Evolutionary conservation across 305 asterid genomes (phyloP).

Genomic region (Nicotiana rustica): DNA sequence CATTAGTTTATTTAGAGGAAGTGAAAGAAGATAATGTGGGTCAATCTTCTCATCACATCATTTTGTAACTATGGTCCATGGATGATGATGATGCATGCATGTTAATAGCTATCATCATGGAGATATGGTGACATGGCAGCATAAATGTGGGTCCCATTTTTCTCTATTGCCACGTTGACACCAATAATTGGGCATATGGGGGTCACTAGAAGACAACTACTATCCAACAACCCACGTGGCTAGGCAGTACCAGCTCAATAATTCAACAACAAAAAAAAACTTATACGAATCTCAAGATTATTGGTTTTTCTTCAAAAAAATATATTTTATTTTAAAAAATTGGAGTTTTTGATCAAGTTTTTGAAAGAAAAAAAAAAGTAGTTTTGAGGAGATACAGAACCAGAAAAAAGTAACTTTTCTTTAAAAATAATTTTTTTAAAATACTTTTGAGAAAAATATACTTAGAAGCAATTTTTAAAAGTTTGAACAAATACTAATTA

Average conservation of each 20-base stretch:
- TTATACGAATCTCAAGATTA: slow-evolving; percentile 13
- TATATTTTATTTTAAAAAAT: too few species aligned
- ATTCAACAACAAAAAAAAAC: slow-evolving; percentile 10
- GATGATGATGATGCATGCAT: neutral
- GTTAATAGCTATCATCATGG: neutral
- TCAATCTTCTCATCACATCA: neutral
- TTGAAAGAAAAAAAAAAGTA: too few species aligned
- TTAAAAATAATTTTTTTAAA: too few species aligned
- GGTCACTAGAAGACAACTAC: slow-evolving; percentile 35
- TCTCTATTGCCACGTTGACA: slow-evolving; percentile 33
- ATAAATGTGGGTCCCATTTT: neutral
- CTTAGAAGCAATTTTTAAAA: too few species aligned
- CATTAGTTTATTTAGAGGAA: neutral
- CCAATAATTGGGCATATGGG: slow-evolving; percentile 33
- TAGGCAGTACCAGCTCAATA: slow-evolving; percentile 38
- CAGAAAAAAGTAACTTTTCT: too few species aligned
- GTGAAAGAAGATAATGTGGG: slow-evolving; percentile 18
- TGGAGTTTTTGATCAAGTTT: too few species aligned
- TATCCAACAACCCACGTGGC: slow-evolving; percentile 48
- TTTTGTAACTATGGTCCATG: neutral
- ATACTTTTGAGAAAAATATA: too few species aligned
- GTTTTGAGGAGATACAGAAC: too few species aligned
- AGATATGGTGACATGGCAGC: neutral
- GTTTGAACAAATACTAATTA: too few species aligned
- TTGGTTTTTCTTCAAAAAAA: too few species aligned